Evolutionary conservation across 176 grass and related monocot genomes (phyloP).

Genomic region (Puccinellia tenuiflora): DNA sequence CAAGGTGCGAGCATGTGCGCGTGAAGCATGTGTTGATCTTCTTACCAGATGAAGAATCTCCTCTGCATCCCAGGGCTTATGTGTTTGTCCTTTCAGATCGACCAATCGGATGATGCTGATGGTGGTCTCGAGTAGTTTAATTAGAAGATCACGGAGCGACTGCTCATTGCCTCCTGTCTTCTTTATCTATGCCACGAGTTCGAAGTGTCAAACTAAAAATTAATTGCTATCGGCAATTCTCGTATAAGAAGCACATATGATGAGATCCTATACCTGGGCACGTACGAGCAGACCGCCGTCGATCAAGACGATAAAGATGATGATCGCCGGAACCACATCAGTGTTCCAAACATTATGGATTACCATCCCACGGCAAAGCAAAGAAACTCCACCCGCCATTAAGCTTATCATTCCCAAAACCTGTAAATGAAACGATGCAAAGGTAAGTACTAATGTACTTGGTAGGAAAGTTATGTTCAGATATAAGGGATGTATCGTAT

Average conservation of each 20-base stretch:
- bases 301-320: neutral
- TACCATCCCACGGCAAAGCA: neutral
- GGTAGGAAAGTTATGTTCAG: too few relatives aligned
- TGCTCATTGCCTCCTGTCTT: neutral
- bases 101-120: neutral
- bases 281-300: neutral
- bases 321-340: neutral
- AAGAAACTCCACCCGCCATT: neutral
- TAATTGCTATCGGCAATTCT: neutral
- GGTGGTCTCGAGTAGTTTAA: neutral
- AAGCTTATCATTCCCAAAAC: neutral
- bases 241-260: neutral
- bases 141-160: neutral
- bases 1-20: too few relatives aligned
- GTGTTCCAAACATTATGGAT: neutral
- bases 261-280: neutral
- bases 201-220: neutral
- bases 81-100: neutral
- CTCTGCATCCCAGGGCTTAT: neutral
- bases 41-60: neutral
- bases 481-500: too few relatives aligned
- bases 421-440: too few relatives aligned
- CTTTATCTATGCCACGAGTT: neutral
- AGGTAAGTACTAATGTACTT: too few relatives aligned
- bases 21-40: neutral